Base-by-base conservation (phyloP, 768 basidiomycete species). In the Lepiota brunneoincarnata region DNA sequence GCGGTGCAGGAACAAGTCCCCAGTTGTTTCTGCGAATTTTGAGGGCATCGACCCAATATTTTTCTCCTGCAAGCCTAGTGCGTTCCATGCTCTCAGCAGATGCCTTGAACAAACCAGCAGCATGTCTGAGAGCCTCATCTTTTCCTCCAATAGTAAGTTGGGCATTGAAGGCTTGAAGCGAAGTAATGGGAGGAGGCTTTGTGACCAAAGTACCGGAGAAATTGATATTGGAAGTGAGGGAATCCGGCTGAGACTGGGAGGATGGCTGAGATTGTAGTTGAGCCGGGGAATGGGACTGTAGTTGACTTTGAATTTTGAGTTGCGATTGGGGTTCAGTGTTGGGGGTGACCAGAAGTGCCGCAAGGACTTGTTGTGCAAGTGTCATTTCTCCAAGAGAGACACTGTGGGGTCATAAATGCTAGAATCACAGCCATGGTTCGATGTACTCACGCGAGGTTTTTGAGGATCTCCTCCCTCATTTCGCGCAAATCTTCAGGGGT, bases 41-140 rank as follows among this genome's bases (percentile, higher is more conserved):
- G 42, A 93, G 74, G 3, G 91, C 91, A 64, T 92, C 83, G 6
- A 84, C 75, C 91, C 91, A 93, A 60, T 92, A 92, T 55, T 75
- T 82, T 63, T 91, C 89, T 38, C 84, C 80, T 45, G 78, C 73
- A 7, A 79, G 59, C 37, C 84, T 74, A 18, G 81, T 75, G 45
- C 80, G 73, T 62, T 91, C 88, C 71, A 91, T 82, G 49, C 80
- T 79, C 51, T 80, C 76, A 2, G 88, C 85, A 3, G 89, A 89
- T 28, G 74, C 66, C 61, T 83, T 89, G 58, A 92, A 87, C 1
- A 91, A 70, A 51, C 76, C 73, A 0, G 88, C 80, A 20, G 91
- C 90, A 57, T 87, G 84, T 59, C 91, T 72, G 31, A 93, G 68
- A 0, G 89, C 82, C 64, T 86, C 83, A 55, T 93, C 91, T 68